Evolutionary conservation across 106 monocot genomes (phyloP).

Genomic region (Agapanthus africanus): DNA sequence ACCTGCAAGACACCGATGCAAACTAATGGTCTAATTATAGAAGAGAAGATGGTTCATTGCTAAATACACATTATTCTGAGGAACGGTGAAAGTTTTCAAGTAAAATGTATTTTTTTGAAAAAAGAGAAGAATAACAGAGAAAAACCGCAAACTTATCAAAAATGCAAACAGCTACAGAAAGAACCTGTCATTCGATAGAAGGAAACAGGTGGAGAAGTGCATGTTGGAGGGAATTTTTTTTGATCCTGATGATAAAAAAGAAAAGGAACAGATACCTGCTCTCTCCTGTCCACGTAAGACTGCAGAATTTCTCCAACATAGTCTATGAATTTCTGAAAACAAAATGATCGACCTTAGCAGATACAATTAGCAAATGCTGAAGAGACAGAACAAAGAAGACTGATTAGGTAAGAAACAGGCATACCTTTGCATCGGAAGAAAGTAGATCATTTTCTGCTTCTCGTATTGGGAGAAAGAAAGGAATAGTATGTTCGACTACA

Average conservation of each 20-base stretch:
- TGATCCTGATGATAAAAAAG: background rate
- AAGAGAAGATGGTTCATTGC: too few relatives aligned
- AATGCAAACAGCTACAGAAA: background rate
- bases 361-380: background rate
- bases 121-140: background rate
- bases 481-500: constrained; percentile 85
- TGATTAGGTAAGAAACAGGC: constrained; percentile 11
- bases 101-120: background rate
- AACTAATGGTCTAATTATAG: too few relatives aligned
- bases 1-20: constrained; percentile 42
- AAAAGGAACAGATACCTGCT: constrained; percentile 64
- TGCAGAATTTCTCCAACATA: constrained; percentile 87
- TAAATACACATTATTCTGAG: too few relatives aligned
- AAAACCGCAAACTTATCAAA: background rate
- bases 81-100: too few relatives aligned
- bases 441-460: constrained; percentile 89
- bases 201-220: background rate
- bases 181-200: background rate
- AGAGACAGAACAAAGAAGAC: constrained; percentile 1
- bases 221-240: too few relatives aligned
- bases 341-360: background rate
- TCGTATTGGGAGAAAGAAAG: constrained; percentile 92
- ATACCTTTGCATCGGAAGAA: constrained; percentile 93
- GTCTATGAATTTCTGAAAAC: constrained; percentile 91
- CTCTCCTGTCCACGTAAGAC: constrained; percentile 89